phyloP scores from a whole-genome alignment of 192 early-diverging fungal species.

The Podila clonocystis region DNA sequence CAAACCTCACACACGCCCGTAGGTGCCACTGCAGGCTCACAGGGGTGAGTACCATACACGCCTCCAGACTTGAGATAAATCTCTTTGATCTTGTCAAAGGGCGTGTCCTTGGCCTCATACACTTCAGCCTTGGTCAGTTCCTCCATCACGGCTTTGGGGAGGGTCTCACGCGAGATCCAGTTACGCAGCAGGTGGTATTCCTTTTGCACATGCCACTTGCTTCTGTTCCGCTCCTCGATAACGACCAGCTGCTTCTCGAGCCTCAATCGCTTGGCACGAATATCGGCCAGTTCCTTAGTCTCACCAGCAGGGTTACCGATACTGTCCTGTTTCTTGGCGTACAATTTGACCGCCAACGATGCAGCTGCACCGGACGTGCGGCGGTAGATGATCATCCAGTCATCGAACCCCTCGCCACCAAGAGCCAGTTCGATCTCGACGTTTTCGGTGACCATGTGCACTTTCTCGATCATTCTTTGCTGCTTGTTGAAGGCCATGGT shows the following conservation, averaged over 20 bases:
- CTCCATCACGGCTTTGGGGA: not conserved
- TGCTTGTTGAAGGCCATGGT: constrained; percentile 2
- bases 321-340: not conserved
- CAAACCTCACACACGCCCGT: no score
- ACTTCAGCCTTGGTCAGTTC: not conserved
- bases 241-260: not conserved
- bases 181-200: not conserved
- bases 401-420: not conserved
- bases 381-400: not conserved
- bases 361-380: not conserved
- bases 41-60: no score
- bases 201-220: not conserved
- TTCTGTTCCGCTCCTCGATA: not conserved
- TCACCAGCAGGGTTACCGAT: not conserved
- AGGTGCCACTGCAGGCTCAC: no score
- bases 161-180: not conserved
- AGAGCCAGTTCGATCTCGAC: not conserved
- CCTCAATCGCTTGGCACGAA: not conserved
- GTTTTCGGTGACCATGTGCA: not conserved
- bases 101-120: not conserved
- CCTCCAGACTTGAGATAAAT: not conserved
- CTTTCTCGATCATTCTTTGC: not conserved
- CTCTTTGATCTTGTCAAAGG: not conserved
- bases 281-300: not conserved
- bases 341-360: not conserved